phyloP scores from a whole-genome alignment of 306 rosid genomes.

The Ormosia emarginata region DNA sequence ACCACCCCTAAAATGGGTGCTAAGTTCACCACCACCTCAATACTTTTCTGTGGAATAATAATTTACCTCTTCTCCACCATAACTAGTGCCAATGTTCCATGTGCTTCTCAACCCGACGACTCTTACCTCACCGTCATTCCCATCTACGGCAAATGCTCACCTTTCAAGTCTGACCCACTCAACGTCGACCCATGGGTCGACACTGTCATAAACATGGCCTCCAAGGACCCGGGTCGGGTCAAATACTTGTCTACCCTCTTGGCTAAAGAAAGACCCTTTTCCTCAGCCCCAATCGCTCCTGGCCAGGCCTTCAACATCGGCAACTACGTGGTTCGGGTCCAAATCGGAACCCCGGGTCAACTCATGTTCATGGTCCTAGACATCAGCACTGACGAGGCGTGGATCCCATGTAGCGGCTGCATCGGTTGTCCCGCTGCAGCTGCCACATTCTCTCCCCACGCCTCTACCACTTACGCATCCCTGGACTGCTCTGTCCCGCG shows the following conservation, averaged over 20 bases:
- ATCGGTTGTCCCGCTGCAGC: conserved; percentile 47
- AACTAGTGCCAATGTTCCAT: conserved; percentile 44
- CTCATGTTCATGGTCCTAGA: conserved; percentile 74
- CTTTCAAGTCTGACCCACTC: conserved; percentile 47
- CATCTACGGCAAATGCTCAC: conserved; percentile 82
- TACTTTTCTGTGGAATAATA: conserved; percentile 21
- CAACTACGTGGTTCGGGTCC: conserved; percentile 70
- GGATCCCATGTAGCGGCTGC: conserved; percentile 78
- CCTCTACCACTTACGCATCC: conserved; percentile 45
- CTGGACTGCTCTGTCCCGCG: conserved; percentile 60
- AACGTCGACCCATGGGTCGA: conserved; percentile 53
- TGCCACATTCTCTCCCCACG: conserved; percentile 47
- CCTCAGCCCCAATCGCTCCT: conserved; percentile 68
- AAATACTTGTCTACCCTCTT: conserved; percentile 54
- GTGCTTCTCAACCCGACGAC: conserved; percentile 44
- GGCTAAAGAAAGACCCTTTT: conserved; percentile 36
- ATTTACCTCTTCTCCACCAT: neutral
- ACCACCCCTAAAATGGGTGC: conserved; percentile 39
- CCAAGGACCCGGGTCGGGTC: conserved; percentile 63
- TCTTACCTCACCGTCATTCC: conserved; percentile 67
- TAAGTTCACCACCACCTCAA: conserved; percentile 8
- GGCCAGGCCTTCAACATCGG: conserved; percentile 75
- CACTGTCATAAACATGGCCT: conserved; percentile 68
- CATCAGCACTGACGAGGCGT: conserved; percentile 79
- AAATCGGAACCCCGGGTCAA: conserved; percentile 78